These are phyloP conservation scores for Solanum medicagineum DNA, from an alignment of 257 asterid genomes.

Conservation along the genomic window DNA sequence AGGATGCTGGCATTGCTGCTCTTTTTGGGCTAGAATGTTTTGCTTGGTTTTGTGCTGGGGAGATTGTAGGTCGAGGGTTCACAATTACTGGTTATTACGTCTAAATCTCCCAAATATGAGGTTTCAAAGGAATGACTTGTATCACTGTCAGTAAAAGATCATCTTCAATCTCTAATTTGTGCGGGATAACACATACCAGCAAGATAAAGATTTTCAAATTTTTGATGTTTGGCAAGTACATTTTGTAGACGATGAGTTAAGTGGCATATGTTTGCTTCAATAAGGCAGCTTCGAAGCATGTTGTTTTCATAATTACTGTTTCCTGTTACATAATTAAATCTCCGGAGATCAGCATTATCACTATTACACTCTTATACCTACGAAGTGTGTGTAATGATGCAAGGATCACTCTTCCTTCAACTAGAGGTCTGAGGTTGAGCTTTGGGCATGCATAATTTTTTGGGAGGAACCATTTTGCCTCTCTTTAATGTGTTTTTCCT, in stretches of 20 bases:
- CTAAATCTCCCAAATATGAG: background rate
- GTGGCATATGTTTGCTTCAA: background rate
- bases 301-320: background rate
- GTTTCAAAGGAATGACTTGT: background rate
- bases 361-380: background rate
- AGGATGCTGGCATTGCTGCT: conserved; percentile 23
- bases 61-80: conserved; percentile 19
- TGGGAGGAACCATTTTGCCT: background rate
- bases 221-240: background rate
- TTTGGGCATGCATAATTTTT: background rate
- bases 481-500: background rate
- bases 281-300: background rate
- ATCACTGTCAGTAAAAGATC: background rate
- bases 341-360: background rate
- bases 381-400: background rate
- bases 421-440: background rate
- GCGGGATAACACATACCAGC: background rate
- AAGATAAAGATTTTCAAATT: background rate
- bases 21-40: conserved; percentile 17
- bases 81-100: conserved; percentile 11
- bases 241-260: background rate
- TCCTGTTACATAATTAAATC: background rate
- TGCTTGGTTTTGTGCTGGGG: conserved; percentile 21
- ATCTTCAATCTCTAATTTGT: background rate
- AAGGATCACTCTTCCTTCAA: background rate